Evolutionary conservation across 768 basidiomycete genomes (phyloP).

Genomic region (Chalciporus chontae): DNA sequence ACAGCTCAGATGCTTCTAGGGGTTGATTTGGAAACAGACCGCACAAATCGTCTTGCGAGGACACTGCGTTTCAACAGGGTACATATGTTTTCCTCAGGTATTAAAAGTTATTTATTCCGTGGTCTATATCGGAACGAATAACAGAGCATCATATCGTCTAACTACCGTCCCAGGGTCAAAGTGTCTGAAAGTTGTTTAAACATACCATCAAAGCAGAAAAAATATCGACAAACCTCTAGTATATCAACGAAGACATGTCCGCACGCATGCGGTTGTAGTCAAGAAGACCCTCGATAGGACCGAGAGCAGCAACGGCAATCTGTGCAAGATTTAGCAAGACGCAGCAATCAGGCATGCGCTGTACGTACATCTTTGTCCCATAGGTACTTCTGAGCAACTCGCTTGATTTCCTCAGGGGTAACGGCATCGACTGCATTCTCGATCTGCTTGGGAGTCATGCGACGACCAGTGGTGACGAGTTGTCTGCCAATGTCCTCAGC

Average conservation of each 20-base stretch:
- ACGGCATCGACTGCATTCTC: conserved; percentile 92
- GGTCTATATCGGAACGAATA: conserved; percentile 19
- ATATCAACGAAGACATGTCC: conserved; percentile 78
- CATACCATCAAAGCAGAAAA: neutral
- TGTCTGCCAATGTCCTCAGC: conserved; percentile 99
- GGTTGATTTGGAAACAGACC: too few species aligned
- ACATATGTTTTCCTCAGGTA: neutral
- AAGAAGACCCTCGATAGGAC: conserved; percentile 85
- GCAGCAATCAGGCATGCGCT: conserved; percentile 26
- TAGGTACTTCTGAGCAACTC: conserved; percentile 92
- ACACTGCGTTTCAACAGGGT: neutral
- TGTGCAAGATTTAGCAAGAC: conserved; percentile 26
- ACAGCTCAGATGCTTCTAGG: too few species aligned
- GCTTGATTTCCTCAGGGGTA: conserved; percentile 82
- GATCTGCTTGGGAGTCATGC: conserved; percentile 90
- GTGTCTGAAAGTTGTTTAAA: neutral
- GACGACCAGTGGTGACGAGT: conserved; percentile 87
- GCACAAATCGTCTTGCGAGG: too few species aligned
- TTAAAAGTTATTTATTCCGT: conserved; percentile 19
- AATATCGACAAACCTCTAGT: conserved; percentile 37
- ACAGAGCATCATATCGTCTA: conserved; percentile 20
- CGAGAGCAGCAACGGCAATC: conserved; percentile 86
- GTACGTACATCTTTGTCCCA: conserved; percentile 89
- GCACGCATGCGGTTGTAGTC: conserved; percentile 90
- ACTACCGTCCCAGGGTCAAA: conserved; percentile 6